These are phyloP conservation scores for Trichoderma sp. DNA, from an alignment of 2,329 filamentous ascomycete genomes.

Conservation along the genomic window DNA sequence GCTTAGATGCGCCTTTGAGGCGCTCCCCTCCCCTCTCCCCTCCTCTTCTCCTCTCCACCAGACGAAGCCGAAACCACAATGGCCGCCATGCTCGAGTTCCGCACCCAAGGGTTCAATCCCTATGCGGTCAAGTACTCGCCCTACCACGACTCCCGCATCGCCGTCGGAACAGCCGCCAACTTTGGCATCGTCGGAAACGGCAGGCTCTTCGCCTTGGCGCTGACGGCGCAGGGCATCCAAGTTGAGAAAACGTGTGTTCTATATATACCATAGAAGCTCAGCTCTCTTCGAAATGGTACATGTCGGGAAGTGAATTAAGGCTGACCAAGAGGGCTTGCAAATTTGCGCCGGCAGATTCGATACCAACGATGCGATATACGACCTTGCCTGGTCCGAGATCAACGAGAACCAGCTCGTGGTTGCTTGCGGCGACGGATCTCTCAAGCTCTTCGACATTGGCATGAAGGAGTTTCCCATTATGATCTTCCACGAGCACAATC, in stretches of 20 bases:
- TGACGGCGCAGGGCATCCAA: slow-evolving; percentile 80
- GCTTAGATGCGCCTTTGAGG: slow-evolving; percentile 25
- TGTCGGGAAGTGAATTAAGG: too few relatives aligned
- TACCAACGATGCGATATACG: slow-evolving; percentile 95
- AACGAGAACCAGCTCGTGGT: slow-evolving; percentile 93
- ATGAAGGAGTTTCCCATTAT: slow-evolving; percentile 82
- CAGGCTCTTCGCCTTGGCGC: slow-evolving; percentile 75
- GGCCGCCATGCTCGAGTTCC: slow-evolving; percentile 84
- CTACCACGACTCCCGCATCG: slow-evolving; percentile 93
- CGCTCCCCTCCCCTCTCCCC: not conserved
- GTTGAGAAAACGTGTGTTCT: slow-evolving; percentile 73
- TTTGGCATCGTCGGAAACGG: slow-evolving; percentile 98
- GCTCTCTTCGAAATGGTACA: not conserved
- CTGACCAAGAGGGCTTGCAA: not conserved
- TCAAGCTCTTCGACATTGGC: slow-evolving; percentile 89
- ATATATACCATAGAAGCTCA: not conserved
- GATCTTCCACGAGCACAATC: slow-evolving; percentile 88
- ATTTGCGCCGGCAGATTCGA: slow-evolving; percentile 64
- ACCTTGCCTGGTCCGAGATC: slow-evolving; percentile 90
- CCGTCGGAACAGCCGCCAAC: slow-evolving; percentile 87
- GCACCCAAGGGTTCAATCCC: slow-evolving; percentile 90
- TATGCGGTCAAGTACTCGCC: slow-evolving; percentile 98
- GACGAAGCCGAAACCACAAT: slow-evolving; percentile 28
- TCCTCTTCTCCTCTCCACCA: not conserved
- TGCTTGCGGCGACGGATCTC: slow-evolving; percentile 86